Conservation (phyloP, 2,329 filamentous ascomycete species). For the Aspergillus fischeri region DNA sequence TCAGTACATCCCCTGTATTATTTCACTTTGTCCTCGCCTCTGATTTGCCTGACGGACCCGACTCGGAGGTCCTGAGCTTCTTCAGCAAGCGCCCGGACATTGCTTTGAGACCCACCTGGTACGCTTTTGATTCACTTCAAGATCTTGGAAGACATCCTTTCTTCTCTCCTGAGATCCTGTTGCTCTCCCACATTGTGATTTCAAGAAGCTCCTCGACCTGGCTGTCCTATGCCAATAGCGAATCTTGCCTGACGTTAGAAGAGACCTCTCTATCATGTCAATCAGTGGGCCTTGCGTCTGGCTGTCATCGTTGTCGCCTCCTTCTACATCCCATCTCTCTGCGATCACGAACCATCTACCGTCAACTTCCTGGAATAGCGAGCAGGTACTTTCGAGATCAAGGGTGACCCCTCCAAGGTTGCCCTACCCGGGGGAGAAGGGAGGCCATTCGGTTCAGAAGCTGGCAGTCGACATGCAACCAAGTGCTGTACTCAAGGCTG, state of each 20-base stretch:
- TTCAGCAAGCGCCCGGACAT: slow-evolving; percentile 25
- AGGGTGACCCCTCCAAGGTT: slow-evolving; percentile 18
- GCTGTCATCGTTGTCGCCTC: slow-evolving; percentile 30
- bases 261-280: slow-evolving; percentile 27
- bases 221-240: neutral
- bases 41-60: neutral
- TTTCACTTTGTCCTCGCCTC: slow-evolving; percentile 19
- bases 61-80: slow-evolving; percentile 19
- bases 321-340: slow-evolving; percentile 27
- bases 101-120: slow-evolving; percentile 26
- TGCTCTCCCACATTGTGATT: neutral
- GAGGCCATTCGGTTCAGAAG: slow-evolving; percentile 12
- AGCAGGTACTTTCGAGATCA: slow-evolving; percentile 19
- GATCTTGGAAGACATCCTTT: neutral
- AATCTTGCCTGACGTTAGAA: slow-evolving; percentile 9
- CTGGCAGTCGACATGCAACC: slow-evolving; percentile 24
- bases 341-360: slow-evolving; percentile 27
- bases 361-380: slow-evolving; percentile 22
- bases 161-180: neutral
- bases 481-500: slow-evolving; percentile 20
- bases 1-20: slow-evolving; percentile 14
- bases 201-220: neutral
- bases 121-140: slow-evolving; percentile 4
- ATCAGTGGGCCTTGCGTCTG: slow-evolving; percentile 36
- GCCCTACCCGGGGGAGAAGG: slow-evolving; percentile 20